Conservation (phyloP, 192 early-diverging fungal genomes). For the Dissophora globulifera region DNA sequence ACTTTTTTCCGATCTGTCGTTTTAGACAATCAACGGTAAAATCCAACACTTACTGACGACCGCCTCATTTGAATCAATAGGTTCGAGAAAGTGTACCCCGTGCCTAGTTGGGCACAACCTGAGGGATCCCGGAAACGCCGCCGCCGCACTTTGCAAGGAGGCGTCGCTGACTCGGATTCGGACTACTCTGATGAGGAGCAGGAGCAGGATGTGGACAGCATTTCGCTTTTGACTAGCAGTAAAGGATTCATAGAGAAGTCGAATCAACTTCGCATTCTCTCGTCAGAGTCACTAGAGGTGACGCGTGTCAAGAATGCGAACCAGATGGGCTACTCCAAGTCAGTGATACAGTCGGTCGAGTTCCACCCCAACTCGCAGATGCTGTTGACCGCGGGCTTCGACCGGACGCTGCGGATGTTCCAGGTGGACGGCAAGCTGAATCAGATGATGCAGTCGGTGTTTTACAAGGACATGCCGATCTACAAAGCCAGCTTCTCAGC, state of each 20-base stretch:
- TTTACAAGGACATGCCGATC: constrained; percentile 90
- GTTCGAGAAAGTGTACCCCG: constrained; percentile 85
- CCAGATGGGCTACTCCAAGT: constrained; percentile 70
- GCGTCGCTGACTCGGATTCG: constrained; percentile 43
- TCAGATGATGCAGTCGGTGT: constrained; percentile 90
- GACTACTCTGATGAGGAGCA: constrained; percentile 60
- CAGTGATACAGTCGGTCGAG: constrained; percentile 72
- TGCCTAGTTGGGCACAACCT: constrained; percentile 88
- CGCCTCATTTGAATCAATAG: constrained; percentile 48
- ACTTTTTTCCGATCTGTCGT: not conserved
- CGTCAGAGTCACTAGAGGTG: constrained; percentile 68
- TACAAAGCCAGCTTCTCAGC: constrained; percentile 79
- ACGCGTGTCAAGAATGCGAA: constrained; percentile 84
- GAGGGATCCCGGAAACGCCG: constrained; percentile 57
- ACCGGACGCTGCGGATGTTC: constrained; percentile 90
- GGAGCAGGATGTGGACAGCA: constrained; percentile 58
- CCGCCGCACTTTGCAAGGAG: constrained; percentile 23
- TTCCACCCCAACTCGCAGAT: constrained; percentile 95
- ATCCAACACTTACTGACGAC: no score
- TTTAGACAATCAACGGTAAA: no score
- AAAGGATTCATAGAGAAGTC: constrained; percentile 57
- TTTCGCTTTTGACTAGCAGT: constrained; percentile 57
- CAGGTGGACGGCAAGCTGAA: constrained; percentile 92
- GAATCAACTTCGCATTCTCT: constrained; percentile 39
- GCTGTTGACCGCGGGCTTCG: constrained; percentile 87